These are phyloP conservation scores for Calamus simplicifolius DNA, from an alignment of 176 grass and related monocot genomes.

Conservation along the genomic window DNA sequence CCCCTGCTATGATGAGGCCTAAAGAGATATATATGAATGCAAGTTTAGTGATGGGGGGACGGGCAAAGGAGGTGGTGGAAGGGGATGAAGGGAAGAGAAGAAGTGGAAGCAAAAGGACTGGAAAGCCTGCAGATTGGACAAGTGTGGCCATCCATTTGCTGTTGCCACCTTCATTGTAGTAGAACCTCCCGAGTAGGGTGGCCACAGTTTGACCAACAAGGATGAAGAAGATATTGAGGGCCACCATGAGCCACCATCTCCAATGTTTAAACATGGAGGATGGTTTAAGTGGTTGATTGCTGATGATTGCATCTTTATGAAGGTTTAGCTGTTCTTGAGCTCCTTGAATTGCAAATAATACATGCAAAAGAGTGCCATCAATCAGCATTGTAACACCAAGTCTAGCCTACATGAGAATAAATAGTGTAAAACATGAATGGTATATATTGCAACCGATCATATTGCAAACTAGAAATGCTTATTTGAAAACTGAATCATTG, in stretches of 20 bases:
- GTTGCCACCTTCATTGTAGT: slow-evolving; percentile 17
- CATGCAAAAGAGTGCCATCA: too few species aligned
- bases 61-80: neutral
- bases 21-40: slow-evolving; percentile 31
- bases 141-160: slow-evolving; percentile 27
- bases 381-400: too few species aligned
- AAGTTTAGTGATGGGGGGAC: slow-evolving; percentile 18
- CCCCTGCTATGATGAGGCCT: slow-evolving; percentile 36
- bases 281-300: too few species aligned
- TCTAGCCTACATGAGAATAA: too few species aligned
- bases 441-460: too few species aligned
- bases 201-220: slow-evolving; percentile 18
- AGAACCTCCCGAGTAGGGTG: neutral
- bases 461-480: too few species aligned
- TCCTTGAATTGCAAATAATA: too few species aligned
- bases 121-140: slow-evolving; percentile 10
- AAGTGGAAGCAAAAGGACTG: slow-evolving; percentile 5
- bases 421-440: too few species aligned
- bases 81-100: neutral
- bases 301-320: too few species aligned
- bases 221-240: slow-evolving; percentile 11
- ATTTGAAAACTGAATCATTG: too few species aligned
- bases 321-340: too few species aligned
- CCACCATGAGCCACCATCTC: slow-evolving; percentile 41
- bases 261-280: slow-evolving; percentile 1